Conservation (phyloP, 306 rosid species). For the Sicyos edulis region DNA sequence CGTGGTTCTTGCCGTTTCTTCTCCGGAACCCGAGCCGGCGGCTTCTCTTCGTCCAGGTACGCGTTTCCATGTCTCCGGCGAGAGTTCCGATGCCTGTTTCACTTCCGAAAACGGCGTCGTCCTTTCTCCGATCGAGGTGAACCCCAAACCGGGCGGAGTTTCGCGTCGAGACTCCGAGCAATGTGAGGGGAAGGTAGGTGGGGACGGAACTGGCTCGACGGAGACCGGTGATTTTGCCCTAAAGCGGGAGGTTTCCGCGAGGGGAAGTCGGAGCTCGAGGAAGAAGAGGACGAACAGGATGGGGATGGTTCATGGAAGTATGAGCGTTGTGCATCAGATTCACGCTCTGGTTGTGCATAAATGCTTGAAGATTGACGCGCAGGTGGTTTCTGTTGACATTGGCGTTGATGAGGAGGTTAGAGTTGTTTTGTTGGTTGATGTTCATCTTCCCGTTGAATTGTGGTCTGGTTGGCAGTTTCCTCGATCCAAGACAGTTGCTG, state of each 20-base stretch:
- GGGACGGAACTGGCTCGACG: not conserved
- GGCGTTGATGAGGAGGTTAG: slow-evolving; percentile 33
- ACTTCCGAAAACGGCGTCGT: slow-evolving; percentile 41
- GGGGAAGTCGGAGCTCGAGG: slow-evolving; percentile 17
- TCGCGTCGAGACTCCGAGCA: slow-evolving; percentile 19
- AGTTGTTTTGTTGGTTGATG: slow-evolving; percentile 68
- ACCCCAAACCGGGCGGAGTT: not conserved
- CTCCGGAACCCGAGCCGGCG: slow-evolving; percentile 6
- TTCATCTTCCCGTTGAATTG: slow-evolving; percentile 44
- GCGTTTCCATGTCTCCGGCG: slow-evolving; percentile 35
- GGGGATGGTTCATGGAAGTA: slow-evolving; percentile 71
- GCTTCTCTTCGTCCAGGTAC: slow-evolving; percentile 24
- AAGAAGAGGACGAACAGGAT: slow-evolving; percentile 42
- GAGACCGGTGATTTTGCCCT: not conserved
- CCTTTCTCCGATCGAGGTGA: slow-evolving; percentile 24
- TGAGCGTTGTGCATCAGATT: slow-evolving; percentile 74
- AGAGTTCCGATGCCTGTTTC: slow-evolving; percentile 31
- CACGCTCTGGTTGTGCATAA: slow-evolving; percentile 53
- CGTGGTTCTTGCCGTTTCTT: slow-evolving; percentile 47
- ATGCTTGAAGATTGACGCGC: slow-evolving; percentile 48
- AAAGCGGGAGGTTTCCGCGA: slow-evolving; percentile 13
- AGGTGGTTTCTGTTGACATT: slow-evolving; percentile 34
- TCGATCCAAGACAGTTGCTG: slow-evolving; percentile 44
- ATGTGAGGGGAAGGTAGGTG: slow-evolving; percentile 21
- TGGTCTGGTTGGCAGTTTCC: slow-evolving; percentile 93